A percentile compares a stretch with the other conserved stretches of the same genome.
Conservation (phyloP, 2,329 filamentous ascomycete genomes). For the Cadophora malorum region DNA sequence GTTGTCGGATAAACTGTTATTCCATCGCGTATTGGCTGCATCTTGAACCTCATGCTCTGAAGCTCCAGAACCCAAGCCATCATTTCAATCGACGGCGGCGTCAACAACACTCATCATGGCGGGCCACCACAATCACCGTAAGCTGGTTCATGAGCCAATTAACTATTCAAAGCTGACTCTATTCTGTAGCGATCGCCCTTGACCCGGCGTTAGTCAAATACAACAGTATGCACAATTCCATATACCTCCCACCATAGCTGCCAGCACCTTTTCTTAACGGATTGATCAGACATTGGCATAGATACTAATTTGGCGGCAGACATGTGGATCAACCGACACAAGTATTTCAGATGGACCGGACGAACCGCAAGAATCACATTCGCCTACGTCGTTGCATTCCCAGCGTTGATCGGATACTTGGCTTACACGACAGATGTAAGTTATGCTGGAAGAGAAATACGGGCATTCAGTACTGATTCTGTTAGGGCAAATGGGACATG, state of each 20-base stretch:
- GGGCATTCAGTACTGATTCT: conserved; percentile 33
- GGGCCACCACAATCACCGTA: conserved; percentile 55
- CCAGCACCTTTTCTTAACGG: background rate
- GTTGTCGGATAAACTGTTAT: background rate
- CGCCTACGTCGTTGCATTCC: conserved; percentile 77
- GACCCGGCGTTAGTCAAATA: conserved; percentile 62
- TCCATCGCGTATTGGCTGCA: background rate
- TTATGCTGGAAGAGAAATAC: conserved; percentile 38
- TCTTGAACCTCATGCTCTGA: conserved; percentile 18
- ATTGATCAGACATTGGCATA: conserved; percentile 4
- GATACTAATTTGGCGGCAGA: conserved; percentile 56
- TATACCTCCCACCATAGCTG: conserved; percentile 1
- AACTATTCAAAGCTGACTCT: conserved; percentile 27
- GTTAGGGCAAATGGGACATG: conserved; percentile 83
- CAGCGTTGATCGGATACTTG: conserved; percentile 70
- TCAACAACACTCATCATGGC: conserved; percentile 51
- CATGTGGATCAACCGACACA: conserved; percentile 84
- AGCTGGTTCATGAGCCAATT: conserved; percentile 29
- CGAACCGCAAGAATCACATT: conserved; percentile 82
- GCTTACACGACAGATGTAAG: conserved; percentile 88
- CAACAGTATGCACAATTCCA: conserved; percentile 51
- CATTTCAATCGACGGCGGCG: conserved; percentile 31
- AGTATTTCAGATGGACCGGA: conserved; percentile 94
- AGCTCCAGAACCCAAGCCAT: conserved; percentile 1
- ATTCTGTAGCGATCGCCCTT: conserved; percentile 40